phyloP scores from a whole-genome alignment of 257 asterid genomes.

The Cordia subcordata region DNA sequence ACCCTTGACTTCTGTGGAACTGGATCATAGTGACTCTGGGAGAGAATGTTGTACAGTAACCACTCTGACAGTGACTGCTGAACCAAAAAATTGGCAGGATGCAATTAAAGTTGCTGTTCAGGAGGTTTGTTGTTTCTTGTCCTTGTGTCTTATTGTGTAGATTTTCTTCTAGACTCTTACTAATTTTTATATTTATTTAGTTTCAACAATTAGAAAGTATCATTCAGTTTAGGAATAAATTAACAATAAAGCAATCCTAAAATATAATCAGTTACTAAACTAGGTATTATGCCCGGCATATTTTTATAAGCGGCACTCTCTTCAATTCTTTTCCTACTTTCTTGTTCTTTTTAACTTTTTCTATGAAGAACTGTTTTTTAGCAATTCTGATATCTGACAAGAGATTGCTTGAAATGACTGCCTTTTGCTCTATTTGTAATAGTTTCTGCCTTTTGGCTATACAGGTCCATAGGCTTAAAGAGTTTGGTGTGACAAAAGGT shows the following conservation, averaged over 20 bases:
- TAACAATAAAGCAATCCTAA: no score
- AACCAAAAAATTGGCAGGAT: constrained; percentile 89
- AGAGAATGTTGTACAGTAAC: constrained; percentile 99
- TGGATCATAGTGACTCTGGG: constrained; percentile 99
- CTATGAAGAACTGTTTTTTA: no score
- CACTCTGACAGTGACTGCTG: constrained; percentile 94
- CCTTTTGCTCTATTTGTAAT: constrained; percentile 11
- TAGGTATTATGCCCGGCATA: no score
- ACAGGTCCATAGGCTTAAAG: constrained; percentile 98
- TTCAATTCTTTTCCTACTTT: no score
- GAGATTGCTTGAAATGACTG: constrained; percentile 10
- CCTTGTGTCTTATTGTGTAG: neutral
- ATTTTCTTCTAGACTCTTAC: no score
- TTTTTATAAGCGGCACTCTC: no score
- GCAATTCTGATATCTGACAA: neutral
- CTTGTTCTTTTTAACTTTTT: no score
- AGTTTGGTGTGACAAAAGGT: constrained; percentile 96
- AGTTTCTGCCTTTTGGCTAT: constrained; percentile 7
- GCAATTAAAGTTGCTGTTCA: constrained; percentile 97
- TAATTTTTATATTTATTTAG: no score
- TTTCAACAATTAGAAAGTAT: no score
- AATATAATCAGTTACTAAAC: no score
- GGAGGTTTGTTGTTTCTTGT: constrained; percentile 55
- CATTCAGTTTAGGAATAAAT: no score
- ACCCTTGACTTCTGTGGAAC: constrained; percentile 93